phyloP scores from a whole-genome alignment of 306 rosid species.

The Trifolium dubium region DNA sequence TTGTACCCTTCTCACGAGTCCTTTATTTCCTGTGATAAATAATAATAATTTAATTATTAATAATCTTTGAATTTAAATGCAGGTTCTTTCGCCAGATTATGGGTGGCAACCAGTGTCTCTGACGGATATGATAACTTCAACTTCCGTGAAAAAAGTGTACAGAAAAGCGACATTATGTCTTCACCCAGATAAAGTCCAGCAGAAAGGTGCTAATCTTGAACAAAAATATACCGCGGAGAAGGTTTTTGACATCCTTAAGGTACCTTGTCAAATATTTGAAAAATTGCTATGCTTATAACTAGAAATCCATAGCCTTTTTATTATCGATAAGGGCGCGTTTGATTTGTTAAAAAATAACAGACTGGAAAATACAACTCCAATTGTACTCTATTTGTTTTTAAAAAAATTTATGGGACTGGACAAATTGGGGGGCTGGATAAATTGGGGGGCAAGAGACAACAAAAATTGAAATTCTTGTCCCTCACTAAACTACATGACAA shows the following conservation, averaged over 20 bases:
- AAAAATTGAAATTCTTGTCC: too few species aligned
- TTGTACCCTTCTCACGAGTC: not conserved
- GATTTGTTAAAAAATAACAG: too few species aligned
- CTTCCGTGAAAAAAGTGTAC: slow-evolving; percentile 74
- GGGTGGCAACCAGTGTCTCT: slow-evolving; percentile 83
- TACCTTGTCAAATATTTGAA: slow-evolving; percentile 42
- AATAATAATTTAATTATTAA: not conserved
- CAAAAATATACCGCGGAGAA: slow-evolving; percentile 89
- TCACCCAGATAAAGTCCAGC: slow-evolving; percentile 97
- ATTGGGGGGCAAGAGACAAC: too few species aligned
- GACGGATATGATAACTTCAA: slow-evolving; percentile 80
- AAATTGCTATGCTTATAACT: slow-evolving; percentile 17
- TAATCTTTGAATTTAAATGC: slow-evolving; percentile 40
- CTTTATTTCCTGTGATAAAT: slow-evolving; percentile 12
- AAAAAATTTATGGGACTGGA: too few species aligned
- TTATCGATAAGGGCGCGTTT: not conserved
- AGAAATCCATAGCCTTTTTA: slow-evolving; percentile 11
- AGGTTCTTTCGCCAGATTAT: slow-evolving; percentile 87
- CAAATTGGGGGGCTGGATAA: too few species aligned
- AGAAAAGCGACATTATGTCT: slow-evolving; percentile 75
- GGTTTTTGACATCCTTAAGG: slow-evolving; percentile 92
- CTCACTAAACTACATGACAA: too few species aligned
- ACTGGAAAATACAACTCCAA: too few species aligned
- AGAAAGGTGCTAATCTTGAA: slow-evolving; percentile 76
- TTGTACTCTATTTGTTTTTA: too few species aligned